A percentile compares a stretch with the other conserved stretches of the same genome.
These are phyloP conservation scores for Osmanthus fragrans DNA, from an alignment of 257 asterid species.

Conservation along the genomic window DNA sequence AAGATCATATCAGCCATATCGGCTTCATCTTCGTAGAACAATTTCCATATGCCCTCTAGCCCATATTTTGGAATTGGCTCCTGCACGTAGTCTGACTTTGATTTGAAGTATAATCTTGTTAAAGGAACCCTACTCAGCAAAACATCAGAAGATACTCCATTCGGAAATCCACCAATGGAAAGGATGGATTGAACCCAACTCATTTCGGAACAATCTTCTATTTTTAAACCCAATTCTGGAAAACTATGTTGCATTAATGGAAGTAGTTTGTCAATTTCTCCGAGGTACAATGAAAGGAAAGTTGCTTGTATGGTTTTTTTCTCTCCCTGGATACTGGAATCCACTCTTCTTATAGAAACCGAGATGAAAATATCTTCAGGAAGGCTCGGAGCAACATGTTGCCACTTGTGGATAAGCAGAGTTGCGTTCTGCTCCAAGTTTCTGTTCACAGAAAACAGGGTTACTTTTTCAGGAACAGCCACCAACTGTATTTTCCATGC, in stretches of 20 bases:
- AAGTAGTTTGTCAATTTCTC: conserved; percentile 13
- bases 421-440: conserved; percentile 25
- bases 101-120: conserved; percentile 16
- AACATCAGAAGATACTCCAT: not conserved
- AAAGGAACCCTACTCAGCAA: conserved; percentile 13
- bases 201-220: conserved; percentile 26
- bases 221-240: conserved; percentile 27
- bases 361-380: conserved; percentile 13
- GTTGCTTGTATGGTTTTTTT: conserved; percentile 13
- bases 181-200: conserved; percentile 31
- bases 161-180: conserved; percentile 9
- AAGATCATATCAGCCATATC: not conserved
- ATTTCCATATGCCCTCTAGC: conserved; percentile 21
- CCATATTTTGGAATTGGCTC: conserved; percentile 22
- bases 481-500: conserved; percentile 34
- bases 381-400: conserved; percentile 23
- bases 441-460: conserved; percentile 17
- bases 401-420: conserved; percentile 27
- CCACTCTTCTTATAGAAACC: not conserved
- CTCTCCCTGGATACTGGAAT: not conserved
- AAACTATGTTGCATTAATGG: conserved; percentile 9
- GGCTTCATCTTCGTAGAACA: conserved; percentile 17
- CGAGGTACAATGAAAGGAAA: conserved; percentile 25
- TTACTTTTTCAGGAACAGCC: conserved; percentile 23
- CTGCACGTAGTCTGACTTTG: conserved; percentile 33